These are phyloP conservation scores for Erodium maritimum DNA, from an alignment of 345 rosid species.

Conservation along the genomic window DNA sequence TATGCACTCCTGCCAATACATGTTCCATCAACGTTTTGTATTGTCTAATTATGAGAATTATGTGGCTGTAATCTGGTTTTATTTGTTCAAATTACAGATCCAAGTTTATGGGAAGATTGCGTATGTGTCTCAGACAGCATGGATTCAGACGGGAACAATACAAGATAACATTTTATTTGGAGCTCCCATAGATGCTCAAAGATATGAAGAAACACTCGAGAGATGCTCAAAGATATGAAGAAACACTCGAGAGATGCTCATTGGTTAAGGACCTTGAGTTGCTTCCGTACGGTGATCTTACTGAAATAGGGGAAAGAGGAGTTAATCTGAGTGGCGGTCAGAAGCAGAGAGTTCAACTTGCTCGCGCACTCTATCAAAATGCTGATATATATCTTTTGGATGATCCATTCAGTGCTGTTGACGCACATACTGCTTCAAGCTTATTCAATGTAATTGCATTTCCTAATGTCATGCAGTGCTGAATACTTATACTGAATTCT, in stretches of 20 bases:
- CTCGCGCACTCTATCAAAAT: constrained; percentile 89
- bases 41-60: too few relatives aligned
- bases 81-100: constrained; percentile 28
- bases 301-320: constrained; percentile 98
- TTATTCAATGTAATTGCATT: constrained; percentile 56
- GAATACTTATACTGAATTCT: constrained; percentile 9
- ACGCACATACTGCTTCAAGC: constrained; percentile 87
- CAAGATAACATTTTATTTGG: constrained; percentile 81
- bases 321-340: constrained; percentile 98
- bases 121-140: constrained; percentile 88
- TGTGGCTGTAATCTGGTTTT: neutral
- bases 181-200: constrained; percentile 53
- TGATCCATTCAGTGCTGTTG: constrained; percentile 96
- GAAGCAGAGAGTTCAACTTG: constrained; percentile 92
- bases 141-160: constrained; percentile 92
- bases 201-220: too few relatives aligned
- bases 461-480: neutral
- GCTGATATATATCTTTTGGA: constrained; percentile 88
- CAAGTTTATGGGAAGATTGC: constrained; percentile 69
- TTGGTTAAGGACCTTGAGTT: constrained; percentile 81
- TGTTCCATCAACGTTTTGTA: too few relatives aligned
- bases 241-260: constrained; percentile 66
- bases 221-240: constrained; percentile 53
- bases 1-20: too few relatives aligned
- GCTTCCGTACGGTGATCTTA: constrained; percentile 82